phyloP scores from a whole-genome alignment of 257 asterid species.

The Capsicum chinense region DNA sequence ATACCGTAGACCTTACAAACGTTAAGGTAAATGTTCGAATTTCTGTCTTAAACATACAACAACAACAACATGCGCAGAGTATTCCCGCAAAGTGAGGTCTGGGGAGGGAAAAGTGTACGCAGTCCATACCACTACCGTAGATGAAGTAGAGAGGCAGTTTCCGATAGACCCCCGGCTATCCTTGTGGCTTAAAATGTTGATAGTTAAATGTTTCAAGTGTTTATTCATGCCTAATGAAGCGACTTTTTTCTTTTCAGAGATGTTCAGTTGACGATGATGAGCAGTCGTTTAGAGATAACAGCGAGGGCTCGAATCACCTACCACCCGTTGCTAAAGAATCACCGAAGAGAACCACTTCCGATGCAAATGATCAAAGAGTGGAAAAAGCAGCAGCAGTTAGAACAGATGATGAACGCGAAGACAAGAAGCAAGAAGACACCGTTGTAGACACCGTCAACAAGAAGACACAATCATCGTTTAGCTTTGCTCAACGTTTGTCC shows the following conservation, averaged over 20 bases:
- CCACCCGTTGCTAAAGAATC: slow-evolving; percentile 35
- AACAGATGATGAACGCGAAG: slow-evolving; percentile 5
- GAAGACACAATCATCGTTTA: slow-evolving; percentile 33
- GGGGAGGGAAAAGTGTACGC: no score
- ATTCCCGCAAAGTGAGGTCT: no score
- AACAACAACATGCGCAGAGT: no score
- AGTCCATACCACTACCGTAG: no score
- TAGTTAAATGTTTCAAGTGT: neutral
- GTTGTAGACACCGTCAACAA: slow-evolving; percentile 16
- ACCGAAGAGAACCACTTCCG: slow-evolving; percentile 30
- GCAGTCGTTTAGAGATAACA: slow-evolving; percentile 42
- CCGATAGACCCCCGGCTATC: neutral
- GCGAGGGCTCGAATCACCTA: slow-evolving; percentile 39
- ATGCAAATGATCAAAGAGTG: slow-evolving; percentile 27
- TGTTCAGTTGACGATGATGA: slow-evolving; percentile 80
- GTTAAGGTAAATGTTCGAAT: slow-evolving; percentile 61
- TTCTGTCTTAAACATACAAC: neutral
- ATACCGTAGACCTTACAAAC: slow-evolving; percentile 67
- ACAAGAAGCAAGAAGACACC: slow-evolving; percentile 36
- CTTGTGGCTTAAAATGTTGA: neutral
- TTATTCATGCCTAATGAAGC: slow-evolving; percentile 26
- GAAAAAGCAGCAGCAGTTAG: slow-evolving; percentile 31
- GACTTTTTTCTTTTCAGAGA: slow-evolving; percentile 54
- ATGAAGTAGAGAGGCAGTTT: no score
- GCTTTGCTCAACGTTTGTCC: slow-evolving; percentile 68